A percentile compares a stretch with the other conserved stretches of the same genome.
Conservation (phyloP, 2,329 filamentous ascomycete species). For the Bretziella fagacearum region DNA sequence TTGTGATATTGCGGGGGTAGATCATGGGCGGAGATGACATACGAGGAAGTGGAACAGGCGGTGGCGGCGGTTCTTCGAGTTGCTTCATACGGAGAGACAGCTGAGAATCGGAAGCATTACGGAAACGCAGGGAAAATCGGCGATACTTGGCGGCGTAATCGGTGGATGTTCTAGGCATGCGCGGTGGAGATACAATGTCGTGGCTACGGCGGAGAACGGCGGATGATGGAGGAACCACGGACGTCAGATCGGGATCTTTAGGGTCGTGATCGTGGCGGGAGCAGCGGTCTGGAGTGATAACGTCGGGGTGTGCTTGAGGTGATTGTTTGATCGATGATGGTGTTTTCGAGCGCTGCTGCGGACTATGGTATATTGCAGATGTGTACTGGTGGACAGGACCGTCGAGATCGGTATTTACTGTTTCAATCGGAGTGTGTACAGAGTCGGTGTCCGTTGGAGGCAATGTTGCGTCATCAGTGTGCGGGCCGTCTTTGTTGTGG, state of each 20-base stretch:
- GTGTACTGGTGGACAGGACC: not conserved
- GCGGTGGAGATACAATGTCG: conserved; percentile 7
- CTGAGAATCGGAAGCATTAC: conserved; percentile 86
- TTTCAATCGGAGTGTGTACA: too few species aligned
- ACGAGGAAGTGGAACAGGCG: conserved; percentile 40
- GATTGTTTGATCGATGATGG: conserved; percentile 3
- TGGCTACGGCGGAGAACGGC: conserved; percentile 16
- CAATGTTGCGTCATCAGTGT: not conserved
- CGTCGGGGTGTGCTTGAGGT: not conserved
- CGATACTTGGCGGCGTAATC: conserved; percentile 30
- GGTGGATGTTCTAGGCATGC: conserved; percentile 15
- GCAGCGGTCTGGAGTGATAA: not conserved
- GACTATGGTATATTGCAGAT: not conserved
- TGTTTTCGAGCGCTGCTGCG: conserved; percentile 4
- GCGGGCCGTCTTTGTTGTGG: too few species aligned
- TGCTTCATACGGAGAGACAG: conserved; percentile 59
- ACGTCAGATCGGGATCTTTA: conserved; percentile 10
- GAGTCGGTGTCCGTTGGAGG: too few species aligned
- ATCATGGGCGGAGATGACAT: conserved; percentile 20
- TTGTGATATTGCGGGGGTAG: too few species aligned
- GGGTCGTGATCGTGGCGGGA: not conserved
- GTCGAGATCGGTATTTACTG: not conserved
- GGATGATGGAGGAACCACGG: conserved; percentile 18
- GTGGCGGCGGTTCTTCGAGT: conserved; percentile 38
- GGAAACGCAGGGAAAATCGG: conserved; percentile 59